phyloP scores from a whole-genome alignment of 495 filamentous ascomycete species.

The Choiromyces venosus region DNA sequence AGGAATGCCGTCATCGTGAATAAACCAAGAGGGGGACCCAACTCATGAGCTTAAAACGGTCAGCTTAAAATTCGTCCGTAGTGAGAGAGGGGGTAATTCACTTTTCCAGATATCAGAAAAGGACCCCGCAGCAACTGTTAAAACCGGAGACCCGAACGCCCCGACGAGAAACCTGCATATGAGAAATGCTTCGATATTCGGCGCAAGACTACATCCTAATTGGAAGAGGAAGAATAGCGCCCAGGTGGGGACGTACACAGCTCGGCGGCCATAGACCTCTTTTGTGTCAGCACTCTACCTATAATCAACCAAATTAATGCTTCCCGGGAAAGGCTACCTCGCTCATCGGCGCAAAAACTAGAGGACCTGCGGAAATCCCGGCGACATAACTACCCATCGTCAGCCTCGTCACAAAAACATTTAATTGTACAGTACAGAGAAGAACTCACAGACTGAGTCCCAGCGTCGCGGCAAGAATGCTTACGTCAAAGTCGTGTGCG shows the following conservation, averaged over 20 bases:
- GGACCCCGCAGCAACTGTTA: conserved; percentile 78
- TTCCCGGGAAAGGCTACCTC: conserved; percentile 39
- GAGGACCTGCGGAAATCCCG: conserved; percentile 63
- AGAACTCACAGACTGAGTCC: conserved; percentile 63
- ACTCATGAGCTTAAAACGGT: conserved; percentile 57
- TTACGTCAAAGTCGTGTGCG: conserved; percentile 51
- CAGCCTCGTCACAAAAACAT: too few species aligned
- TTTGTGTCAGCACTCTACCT: too few species aligned
- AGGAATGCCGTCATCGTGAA: conserved; percentile 56
- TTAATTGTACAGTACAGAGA: not conserved
- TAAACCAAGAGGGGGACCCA: conserved; percentile 74
- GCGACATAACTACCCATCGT: conserved; percentile 44
- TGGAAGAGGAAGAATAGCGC: conserved; percentile 74
- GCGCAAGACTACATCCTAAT: conserved; percentile 61
- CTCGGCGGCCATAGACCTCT: conserved; percentile 64
- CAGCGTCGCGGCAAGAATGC: conserved; percentile 57
- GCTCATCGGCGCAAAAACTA: conserved; percentile 64
- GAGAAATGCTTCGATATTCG: conserved; percentile 75
- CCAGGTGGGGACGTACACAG: conserved; percentile 65
- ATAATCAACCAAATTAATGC: too few species aligned
- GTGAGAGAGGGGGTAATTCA: conserved; percentile 5
- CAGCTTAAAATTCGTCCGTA: not conserved
- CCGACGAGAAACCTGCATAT: conserved; percentile 80
- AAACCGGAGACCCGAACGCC: conserved; percentile 42
- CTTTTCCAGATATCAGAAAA: conserved; percentile 65